These are phyloP conservation scores for Hymenoscyphus salicellus DNA, from an alignment of 2,329 filamentous ascomycete genomes.

Conservation along the genomic window DNA sequence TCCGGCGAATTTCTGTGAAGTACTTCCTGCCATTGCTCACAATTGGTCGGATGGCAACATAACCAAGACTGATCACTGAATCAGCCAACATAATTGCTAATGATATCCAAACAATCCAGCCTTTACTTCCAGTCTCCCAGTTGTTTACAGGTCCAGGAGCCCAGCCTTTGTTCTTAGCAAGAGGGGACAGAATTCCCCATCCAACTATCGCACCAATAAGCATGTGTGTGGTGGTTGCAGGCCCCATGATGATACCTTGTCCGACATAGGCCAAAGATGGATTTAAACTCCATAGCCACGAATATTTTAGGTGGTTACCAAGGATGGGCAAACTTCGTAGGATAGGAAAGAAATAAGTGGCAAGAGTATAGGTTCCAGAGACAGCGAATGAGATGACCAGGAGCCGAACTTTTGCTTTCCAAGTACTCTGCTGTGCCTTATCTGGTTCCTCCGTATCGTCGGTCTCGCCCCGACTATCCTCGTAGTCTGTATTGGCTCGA, in stretches of 20 bases:
- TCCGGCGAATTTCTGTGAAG: slow-evolving; percentile 33
- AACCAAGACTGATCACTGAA: slow-evolving; percentile 81
- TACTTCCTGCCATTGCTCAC: slow-evolving; percentile 45
- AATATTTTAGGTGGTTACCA: slow-evolving; percentile 66
- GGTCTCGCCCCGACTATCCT: slow-evolving; percentile 12
- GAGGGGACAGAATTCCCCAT: slow-evolving; percentile 85
- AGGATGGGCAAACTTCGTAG: slow-evolving; percentile 85
- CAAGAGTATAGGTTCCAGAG: slow-evolving; percentile 68
- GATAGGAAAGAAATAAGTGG: slow-evolving; percentile 85
- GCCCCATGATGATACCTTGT: slow-evolving; percentile 98
- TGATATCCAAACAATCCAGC: slow-evolving; percentile 97
- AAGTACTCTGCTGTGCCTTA: slow-evolving; percentile 30
- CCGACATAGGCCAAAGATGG: slow-evolving; percentile 96
- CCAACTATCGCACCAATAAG: slow-evolving; percentile 82
- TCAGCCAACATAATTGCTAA: slow-evolving; percentile 96
- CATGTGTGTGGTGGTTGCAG: slow-evolving; percentile 94
- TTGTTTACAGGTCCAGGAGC: slow-evolving; percentile 81
- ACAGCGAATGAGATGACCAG: slow-evolving; percentile 56
- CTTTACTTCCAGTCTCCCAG: slow-evolving; percentile 92
- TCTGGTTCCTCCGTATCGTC: slow-evolving; percentile 28
- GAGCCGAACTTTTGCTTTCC: slow-evolving; percentile 36
- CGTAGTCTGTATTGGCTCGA: neutral
- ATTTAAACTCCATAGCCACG: slow-evolving; percentile 95
- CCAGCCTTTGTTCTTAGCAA: slow-evolving; percentile 85
- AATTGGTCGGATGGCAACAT: slow-evolving; percentile 66